Percentiles rank a stretch among this genome's conserved stretches.
These are phyloP conservation scores for Skeletonema potamos DNA, from an alignment of 108 stramenopile species.

Conservation along the genomic window DNA sequence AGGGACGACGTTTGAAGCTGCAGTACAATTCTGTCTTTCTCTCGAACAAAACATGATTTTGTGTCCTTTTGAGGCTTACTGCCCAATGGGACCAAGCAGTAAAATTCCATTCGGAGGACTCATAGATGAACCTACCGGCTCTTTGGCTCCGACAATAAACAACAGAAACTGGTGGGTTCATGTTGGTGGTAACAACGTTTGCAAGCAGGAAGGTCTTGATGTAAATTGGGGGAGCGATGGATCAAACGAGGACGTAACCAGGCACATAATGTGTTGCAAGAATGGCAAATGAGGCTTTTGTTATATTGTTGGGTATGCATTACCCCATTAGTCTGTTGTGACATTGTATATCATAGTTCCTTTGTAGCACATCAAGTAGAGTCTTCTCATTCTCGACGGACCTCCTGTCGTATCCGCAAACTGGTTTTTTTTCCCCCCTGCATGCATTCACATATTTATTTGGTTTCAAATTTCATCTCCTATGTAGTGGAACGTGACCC, in stretches of 20 bases:
- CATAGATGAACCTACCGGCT: neutral
- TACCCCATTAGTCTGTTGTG: too few relatives aligned
- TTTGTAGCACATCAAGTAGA: too few relatives aligned
- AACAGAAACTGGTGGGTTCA: conserved; percentile 39
- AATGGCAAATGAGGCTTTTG: neutral
- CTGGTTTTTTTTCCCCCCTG: too few relatives aligned
- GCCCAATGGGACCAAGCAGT: neutral
- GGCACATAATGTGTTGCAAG: conserved; percentile 43
- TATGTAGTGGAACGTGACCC: too few relatives aligned
- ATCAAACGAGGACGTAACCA: conserved; percentile 21
- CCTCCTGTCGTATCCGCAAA: too few relatives aligned
- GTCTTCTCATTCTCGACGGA: too few relatives aligned
- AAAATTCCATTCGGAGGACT: neutral
- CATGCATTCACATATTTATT: too few relatives aligned
- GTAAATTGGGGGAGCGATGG: neutral
- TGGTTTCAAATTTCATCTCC: too few relatives aligned
- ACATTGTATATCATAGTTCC: too few relatives aligned
- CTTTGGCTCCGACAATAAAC: conserved; percentile 19
- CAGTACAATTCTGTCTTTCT: conserved; percentile 11
- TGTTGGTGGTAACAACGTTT: conserved; percentile 19
- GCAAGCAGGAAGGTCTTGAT: neutral
- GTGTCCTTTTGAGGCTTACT: conserved; percentile 10
- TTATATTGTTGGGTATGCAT: neutral
- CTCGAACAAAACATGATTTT: neutral
- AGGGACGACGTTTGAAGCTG: conserved; percentile 3